Evolutionary conservation across 441 rosid genomes (phyloP).

Genomic region (Biscutella auriculata): DNA sequence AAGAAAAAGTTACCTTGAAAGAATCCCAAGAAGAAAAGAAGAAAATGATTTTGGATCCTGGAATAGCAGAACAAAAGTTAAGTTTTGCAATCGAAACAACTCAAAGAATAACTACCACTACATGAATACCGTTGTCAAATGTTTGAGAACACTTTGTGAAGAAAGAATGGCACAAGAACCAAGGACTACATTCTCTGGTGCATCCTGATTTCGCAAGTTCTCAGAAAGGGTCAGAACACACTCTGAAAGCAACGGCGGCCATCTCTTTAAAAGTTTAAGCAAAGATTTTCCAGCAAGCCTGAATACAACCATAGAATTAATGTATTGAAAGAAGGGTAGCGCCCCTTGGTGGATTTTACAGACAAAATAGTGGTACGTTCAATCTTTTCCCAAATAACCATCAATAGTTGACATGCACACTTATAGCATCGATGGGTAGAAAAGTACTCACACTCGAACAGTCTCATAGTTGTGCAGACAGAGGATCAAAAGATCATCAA

Average conservation of each 20-base stretch:
- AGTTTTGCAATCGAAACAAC: slow-evolving; percentile 1
- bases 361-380: background rate
- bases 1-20: slow-evolving; percentile 61
- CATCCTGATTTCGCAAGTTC: slow-evolving; percentile 50
- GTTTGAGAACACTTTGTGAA: slow-evolving; percentile 85
- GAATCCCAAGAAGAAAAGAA: slow-evolving; percentile 76
- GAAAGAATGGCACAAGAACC: slow-evolving; percentile 96
- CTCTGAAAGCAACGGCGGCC: slow-evolving; percentile 88
- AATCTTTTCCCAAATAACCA: slow-evolving; percentile 3
- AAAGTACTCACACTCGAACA: slow-evolving; percentile 77
- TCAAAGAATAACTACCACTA: slow-evolving; percentile 16
- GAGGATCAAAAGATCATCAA: slow-evolving; percentile 83
- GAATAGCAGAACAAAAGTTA: slow-evolving; percentile 27
- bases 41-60: slow-evolving; percentile 85
- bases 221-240: slow-evolving; percentile 67
- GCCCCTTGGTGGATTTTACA: background rate
- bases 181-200: slow-evolving; percentile 73
- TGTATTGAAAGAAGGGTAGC: slow-evolving; percentile 11
- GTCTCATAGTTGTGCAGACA: slow-evolving; percentile 93
- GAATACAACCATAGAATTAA: slow-evolving; percentile 20
- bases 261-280: slow-evolving; percentile 87
- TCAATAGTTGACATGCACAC: background rate
- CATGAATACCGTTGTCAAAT: slow-evolving; percentile 72
- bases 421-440: slow-evolving; percentile 12
- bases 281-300: slow-evolving; percentile 97